A percentile compares a stretch with the other conserved stretches of the same genome.
Conservation (phyloP, 768 basidiomycete genomes). For the Mycena chlorophos region DNA sequence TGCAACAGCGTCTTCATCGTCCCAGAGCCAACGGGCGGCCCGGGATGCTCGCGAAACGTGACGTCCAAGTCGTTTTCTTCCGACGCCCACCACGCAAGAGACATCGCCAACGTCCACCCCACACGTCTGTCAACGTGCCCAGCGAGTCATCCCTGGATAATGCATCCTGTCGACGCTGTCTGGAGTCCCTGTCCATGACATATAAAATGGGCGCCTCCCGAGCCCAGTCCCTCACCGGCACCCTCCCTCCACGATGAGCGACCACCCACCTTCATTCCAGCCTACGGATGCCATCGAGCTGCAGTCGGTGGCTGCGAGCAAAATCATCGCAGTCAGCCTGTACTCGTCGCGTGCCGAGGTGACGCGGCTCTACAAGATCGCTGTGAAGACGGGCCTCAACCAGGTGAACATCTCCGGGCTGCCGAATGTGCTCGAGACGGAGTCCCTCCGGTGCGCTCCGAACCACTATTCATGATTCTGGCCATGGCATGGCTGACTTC, state of each 20-base stretch:
- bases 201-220: too few species aligned
- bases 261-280: constrained; percentile 15
- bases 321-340: constrained; percentile 40
- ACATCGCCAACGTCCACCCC: too few species aligned
- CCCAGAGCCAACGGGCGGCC: too few species aligned
- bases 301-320: constrained; percentile 32
- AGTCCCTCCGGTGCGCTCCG: constrained; percentile 40
- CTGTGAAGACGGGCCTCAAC: constrained; percentile 41
- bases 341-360: constrained; percentile 45
- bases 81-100: too few species aligned
- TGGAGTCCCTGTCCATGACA: too few species aligned
- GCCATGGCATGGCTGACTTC: background rate
- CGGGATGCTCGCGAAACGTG: too few species aligned
- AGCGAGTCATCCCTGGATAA: too few species aligned
- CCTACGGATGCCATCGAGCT: constrained; percentile 32
- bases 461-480: background rate
- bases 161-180: too few species aligned
- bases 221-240: too few species aligned
- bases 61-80: too few species aligned
- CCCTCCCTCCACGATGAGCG: background rate
- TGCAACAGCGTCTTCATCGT: too few species aligned
- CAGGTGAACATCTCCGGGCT: constrained; percentile 41
- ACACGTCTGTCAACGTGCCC: too few species aligned
- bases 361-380: constrained; percentile 40
- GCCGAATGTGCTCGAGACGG: constrained; percentile 37